These are phyloP conservation scores for Oryza rufipogon DNA, from an alignment of 176 grass and related monocot species.

Conservation along the genomic window DNA sequence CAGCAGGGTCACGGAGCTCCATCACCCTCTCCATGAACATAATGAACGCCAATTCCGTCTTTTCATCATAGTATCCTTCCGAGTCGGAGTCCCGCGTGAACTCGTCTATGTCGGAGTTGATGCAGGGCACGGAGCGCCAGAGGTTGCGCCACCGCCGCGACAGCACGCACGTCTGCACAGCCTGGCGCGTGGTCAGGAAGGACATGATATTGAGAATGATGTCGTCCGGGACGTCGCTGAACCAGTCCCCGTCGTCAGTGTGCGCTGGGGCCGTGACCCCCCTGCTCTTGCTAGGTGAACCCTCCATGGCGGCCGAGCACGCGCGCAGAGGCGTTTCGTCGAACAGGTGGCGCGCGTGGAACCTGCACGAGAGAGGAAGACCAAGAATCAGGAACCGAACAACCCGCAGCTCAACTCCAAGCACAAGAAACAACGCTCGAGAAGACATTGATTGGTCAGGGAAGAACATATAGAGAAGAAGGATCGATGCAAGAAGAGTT, in stretches of 20 bases:
- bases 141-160: conserved; percentile 32
- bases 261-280: no score
- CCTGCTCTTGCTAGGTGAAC: background rate
- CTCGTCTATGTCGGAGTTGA: background rate
- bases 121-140: conserved; percentile 14
- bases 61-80: no score
- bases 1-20: background rate
- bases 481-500: background rate
- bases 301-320: background rate
- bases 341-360: background rate
- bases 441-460: background rate
- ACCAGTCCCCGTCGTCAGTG: no score
- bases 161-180: conserved; percentile 10
- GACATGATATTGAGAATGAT: background rate
- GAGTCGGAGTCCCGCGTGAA: background rate
- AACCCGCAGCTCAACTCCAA: background rate
- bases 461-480: background rate
- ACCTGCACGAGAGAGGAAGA: background rate
- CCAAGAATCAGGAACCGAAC: background rate
- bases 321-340: background rate
- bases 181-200: background rate
- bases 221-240: no score
- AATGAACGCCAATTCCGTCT: conserved; percentile 13
- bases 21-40: conserved; percentile 8
- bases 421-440: background rate